Evolutionary conservation across 1,139 yeast genomes (phyloP), one percentile per base, ranked within the genome.

Genomic region (Debaryomyces psychrophilus): DNA sequence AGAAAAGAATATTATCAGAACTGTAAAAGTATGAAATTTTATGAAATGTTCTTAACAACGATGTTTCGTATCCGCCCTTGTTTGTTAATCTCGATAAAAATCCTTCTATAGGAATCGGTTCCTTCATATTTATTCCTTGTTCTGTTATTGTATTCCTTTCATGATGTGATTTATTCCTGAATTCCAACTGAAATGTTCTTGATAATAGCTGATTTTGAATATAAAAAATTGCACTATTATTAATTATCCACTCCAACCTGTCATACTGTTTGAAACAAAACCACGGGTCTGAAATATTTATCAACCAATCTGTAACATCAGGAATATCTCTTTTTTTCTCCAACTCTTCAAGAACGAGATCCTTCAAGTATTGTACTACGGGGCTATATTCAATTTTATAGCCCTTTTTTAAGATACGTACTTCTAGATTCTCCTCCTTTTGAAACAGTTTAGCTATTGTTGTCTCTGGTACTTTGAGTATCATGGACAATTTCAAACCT

Each of bases 31-130:
- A 92, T 53, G 77, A 76, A 37, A 82, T 63, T 49, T 78, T 79
- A 57, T 77, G 76, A 49, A 80, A 76, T 12, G 79, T 67, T 41
- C 80, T 71, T 8, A 79, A 67, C 12, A 76, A 52, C 28, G 68
- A 59, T 22, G 53, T 61, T 44, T 69, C 65, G 35, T 66, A 58
- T 0, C 90, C 92, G 5, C 64, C 57, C 54, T 78, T 73, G 40
- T 81, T 74, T 0, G 87, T 73, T 35, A 87, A 61, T 43, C 87
- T 73, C 2, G 81, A 71, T 11, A 90, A 63, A 60, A 87, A 89
- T 0, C 97, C 97, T 64, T 89, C 96, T 7, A 88, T 63, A 0
- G 95, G 84, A 0, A 64, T 51, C 0, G 96, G 95, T 55, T 87
- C 93, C 1, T 56, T 37, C 5, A 64, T 14, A 2, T 25, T 36